Evolutionary conservation across 2,329 filamentous ascomycete species (phyloP), one percentile per base, ranked within the genome.

Genomic region (Neurospora sp.): DNA sequence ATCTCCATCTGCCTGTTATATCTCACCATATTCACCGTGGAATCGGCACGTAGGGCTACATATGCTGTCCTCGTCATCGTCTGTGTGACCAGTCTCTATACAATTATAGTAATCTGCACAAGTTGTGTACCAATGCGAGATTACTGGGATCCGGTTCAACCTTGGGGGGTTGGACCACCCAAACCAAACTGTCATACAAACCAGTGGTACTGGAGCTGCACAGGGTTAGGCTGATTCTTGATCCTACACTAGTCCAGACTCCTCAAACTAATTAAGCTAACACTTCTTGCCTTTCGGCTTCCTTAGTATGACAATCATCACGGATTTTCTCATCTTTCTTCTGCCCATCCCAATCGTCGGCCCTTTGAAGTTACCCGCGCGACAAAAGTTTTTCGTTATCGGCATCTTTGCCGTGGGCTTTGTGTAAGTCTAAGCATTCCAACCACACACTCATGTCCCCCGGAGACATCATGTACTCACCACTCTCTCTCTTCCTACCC

Each of bases 311-410:
- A 57, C 43, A 3, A 68, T 74, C 17, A 46, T 12, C 10, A 70
- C 68, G 38, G 73, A 74, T 62, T 71, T 84, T 3, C 79, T 82
- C 57, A 80, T 82, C 41, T 81, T 73, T 79, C 80, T 76, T 76
- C 81, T 83, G 2, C 76, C 83, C 8, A 77, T 84, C 75, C 68
- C 71, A 2, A 46, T 70, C 23, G 67, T 72, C 17, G 15, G 67
- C 17, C 70, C 70, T 8, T 66, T 73, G 8, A 71, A 71, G 33
- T 70, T 71, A 8, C 69, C 69, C 15, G 46, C 72, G 67, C 69
- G 73, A 40, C 68, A 72, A 36, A 70, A 74, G 41, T 6, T 72
- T 10, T 67, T 70, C 33, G 70, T 75, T 1, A 67, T 74, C 5
- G 69, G 69, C 38, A 69, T 75, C n/a, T 75, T 75, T 37, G 66